A percentile compares a stretch with the other conserved stretches of the same genome.
Evolutionary conservation across 257 asterid species (phyloP).

Genomic region (Solanum habrochaites): DNA sequence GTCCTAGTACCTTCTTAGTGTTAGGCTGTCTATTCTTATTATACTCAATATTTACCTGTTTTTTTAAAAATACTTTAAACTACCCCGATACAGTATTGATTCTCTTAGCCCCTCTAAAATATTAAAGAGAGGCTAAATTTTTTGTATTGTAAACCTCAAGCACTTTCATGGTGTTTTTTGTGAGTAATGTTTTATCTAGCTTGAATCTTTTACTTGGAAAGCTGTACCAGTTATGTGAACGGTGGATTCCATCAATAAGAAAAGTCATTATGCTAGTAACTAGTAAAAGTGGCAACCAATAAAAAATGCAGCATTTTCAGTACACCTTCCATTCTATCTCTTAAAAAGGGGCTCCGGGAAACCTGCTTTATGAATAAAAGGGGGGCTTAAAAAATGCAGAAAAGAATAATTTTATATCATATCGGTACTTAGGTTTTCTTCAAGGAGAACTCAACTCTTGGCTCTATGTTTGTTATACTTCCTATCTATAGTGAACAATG

Average conservation of each 20-base stretch:
- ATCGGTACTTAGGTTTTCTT: neutral
- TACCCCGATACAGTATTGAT: neutral
- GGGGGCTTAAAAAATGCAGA: neutral
- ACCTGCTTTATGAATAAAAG: neutral
- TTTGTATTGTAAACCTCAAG: neutral
- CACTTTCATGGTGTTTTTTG: neutral
- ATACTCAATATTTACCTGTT: neutral
- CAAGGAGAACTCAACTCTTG: neutral
- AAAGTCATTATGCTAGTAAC: neutral
- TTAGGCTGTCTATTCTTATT: neutral
- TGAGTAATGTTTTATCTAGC: neutral
- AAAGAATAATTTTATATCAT: neutral
- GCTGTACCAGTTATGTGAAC: neutral
- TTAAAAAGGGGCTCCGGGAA: neutral
- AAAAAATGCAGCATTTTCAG: neutral
- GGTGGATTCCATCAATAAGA: neutral
- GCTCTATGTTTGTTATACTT: neutral
- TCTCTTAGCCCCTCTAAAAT: neutral
- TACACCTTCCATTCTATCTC: neutral
- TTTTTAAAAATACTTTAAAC: neutral
- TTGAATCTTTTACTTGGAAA: neutral
- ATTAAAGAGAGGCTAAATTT: neutral
- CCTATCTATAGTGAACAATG: neutral
- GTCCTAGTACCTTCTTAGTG: neutral
- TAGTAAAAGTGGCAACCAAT: neutral